Evolutionary conservation across 805 yeast genomes (phyloP).

Genomic region (Metschnikowia anglica): DNA sequence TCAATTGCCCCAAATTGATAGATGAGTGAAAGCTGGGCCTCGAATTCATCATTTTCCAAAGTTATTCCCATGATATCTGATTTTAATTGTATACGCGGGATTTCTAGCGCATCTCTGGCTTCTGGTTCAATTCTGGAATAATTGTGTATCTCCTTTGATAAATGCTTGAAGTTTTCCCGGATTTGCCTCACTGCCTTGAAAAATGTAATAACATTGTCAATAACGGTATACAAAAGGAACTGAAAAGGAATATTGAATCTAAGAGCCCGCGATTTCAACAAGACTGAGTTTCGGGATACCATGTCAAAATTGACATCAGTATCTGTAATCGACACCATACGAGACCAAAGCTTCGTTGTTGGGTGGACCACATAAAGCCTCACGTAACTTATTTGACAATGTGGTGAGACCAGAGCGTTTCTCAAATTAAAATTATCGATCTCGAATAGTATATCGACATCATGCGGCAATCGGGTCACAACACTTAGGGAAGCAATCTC

Average conservation of each 20-base stretch:
- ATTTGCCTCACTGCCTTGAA: conserved; percentile 67
- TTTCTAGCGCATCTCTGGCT: conserved; percentile 38
- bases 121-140: conserved; percentile 35
- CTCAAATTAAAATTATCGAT: conserved; percentile 32
- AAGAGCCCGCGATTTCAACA: conserved; percentile 33
- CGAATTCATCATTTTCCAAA: conserved; percentile 89
- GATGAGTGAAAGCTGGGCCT: conserved; percentile 63
- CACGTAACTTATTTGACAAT: conserved; percentile 32
- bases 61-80: conserved; percentile 59
- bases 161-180: conserved; percentile 44
- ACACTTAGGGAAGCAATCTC: conserved; percentile 35
- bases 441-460: conserved; percentile 49
- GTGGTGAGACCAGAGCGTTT: conserved; percentile 29
- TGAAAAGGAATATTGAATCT: conserved; percentile 67
- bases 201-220: conserved; percentile 72
- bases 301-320: conserved; percentile 25
- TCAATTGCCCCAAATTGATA: conserved; percentile 66
- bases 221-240: conserved; percentile 71
- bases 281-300: conserved; percentile 9
- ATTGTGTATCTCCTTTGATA: conserved; percentile 25
- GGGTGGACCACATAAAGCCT: conserved; percentile 54
- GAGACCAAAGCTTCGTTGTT: conserved; percentile 41
- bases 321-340: conserved; percentile 35
- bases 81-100: conserved; percentile 59
- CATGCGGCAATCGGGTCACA: conserved; percentile 45